Conservation (phyloP, 1,284 basidiomycete species). For the Leccinum pachyderme region DNA sequence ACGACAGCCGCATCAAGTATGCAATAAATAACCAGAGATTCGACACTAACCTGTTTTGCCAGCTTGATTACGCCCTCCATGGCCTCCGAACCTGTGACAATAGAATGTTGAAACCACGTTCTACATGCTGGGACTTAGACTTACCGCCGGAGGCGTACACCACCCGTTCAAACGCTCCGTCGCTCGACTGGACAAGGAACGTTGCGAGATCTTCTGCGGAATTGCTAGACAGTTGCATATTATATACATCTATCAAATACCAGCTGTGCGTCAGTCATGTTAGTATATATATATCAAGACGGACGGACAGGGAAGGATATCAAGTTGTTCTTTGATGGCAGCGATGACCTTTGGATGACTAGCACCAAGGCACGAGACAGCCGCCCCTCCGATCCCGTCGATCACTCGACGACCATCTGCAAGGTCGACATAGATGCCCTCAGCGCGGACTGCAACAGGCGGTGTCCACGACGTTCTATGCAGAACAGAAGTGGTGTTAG, state of each 20-base stretch:
- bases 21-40: background rate
- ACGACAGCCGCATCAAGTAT: conserved; percentile 7
- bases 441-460: conserved; percentile 59
- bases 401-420: conserved; percentile 65
- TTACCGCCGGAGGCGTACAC: conserved; percentile 73
- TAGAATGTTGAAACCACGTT: conserved; percentile 2
- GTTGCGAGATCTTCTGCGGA: conserved; percentile 77
- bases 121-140: background rate
- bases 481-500: conserved; percentile 41
- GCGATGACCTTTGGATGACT: conserved; percentile 67
- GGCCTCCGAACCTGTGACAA: conserved; percentile 69
- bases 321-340: conserved; percentile 75
- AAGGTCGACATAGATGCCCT: conserved; percentile 70
- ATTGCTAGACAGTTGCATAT: conserved; percentile 73
- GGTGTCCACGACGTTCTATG: conserved; percentile 68
- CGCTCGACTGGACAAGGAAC: conserved; percentile 54
- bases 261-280: conserved; percentile 4
- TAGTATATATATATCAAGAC: conserved; percentile 19
- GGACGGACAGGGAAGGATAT: conserved; percentile 63
- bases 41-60: conserved; percentile 60
- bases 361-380: conserved; percentile 77
- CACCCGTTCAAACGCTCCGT: conserved; percentile 70
- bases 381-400: conserved; percentile 82
- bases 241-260: conserved; percentile 67
- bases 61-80: conserved; percentile 82